phyloP scores from a whole-genome alignment of 495 filamentous ascomycete species.

The Penicillium cataractarum region DNA sequence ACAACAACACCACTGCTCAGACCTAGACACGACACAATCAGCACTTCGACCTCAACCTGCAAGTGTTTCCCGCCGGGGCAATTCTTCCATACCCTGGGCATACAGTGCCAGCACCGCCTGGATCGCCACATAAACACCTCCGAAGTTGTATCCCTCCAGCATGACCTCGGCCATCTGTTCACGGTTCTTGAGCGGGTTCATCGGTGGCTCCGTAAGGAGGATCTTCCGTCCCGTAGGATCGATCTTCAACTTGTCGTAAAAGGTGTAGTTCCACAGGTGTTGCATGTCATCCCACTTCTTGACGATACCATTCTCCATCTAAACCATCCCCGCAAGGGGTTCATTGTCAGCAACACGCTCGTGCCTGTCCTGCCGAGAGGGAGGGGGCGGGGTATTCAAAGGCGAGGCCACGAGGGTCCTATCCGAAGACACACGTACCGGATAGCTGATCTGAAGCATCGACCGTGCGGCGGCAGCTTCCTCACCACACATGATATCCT shows the following conservation, averaged over 20 bases:
- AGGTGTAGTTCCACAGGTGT: slow-evolving; percentile 99
- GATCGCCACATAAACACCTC: slow-evolving; percentile 97
- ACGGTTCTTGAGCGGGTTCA: slow-evolving; percentile 94
- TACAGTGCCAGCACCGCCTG: slow-evolving; percentile 97
- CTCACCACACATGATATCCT: slow-evolving; percentile 99
- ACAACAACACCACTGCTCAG: slow-evolving; percentile 95
- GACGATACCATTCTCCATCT: slow-evolving; percentile 99
- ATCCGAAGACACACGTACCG: slow-evolving; percentile 56
- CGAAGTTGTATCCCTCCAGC: slow-evolving; percentile 96
- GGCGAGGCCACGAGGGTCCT: slow-evolving; percentile 26
- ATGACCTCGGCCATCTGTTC: slow-evolving; percentile 98
- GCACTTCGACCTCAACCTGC: slow-evolving; percentile 7
- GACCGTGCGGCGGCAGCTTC: slow-evolving; percentile 93
- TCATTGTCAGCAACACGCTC: slow-evolving; percentile 31
- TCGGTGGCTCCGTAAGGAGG: slow-evolving; percentile 94
- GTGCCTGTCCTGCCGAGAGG: slow-evolving; percentile 22
- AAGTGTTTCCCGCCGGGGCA: not conserved
- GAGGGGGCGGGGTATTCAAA: slow-evolving; percentile 21
- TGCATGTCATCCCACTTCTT: slow-evolving; percentile 99
- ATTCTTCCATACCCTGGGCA: slow-evolving; percentile 72
- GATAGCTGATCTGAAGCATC: slow-evolving; percentile 97
- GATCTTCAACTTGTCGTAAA: slow-evolving; percentile 93
- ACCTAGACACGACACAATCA: slow-evolving; percentile 52
- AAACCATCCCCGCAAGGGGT: slow-evolving; percentile 18
- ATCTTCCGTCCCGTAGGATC: slow-evolving; percentile 94